Evolutionary conservation across 805 yeast species (phyloP).

Genomic region (Zygotorulaspora chibaensis): DNA sequence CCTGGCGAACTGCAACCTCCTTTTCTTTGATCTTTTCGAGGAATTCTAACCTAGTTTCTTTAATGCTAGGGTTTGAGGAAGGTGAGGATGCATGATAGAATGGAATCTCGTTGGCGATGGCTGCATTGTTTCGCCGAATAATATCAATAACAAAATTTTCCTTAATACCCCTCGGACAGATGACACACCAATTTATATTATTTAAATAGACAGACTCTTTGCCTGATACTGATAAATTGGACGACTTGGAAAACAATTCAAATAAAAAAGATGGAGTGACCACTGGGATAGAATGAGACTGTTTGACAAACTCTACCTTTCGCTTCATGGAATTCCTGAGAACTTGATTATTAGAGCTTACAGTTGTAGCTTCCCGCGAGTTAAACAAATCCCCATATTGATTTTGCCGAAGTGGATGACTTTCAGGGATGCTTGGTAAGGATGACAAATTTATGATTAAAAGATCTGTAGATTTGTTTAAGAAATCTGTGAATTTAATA

Average conservation of each 20-base stretch:
- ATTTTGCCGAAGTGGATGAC: conserved; percentile 30
- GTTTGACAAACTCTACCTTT: conserved; percentile 32
- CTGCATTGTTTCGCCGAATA: neutral
- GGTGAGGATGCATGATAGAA: conserved; percentile 1
- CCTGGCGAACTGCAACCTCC: neutral
- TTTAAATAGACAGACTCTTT: conserved; percentile 17
- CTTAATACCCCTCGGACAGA: conserved; percentile 30
- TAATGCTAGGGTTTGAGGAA: conserved; percentile 1
- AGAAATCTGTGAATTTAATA: conserved; percentile 22
- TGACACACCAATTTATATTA: conserved; percentile 33
- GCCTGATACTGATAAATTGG: neutral
- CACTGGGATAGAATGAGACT: conserved; percentile 29
- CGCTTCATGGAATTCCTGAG: conserved; percentile 33
- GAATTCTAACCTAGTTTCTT: conserved; percentile 2
- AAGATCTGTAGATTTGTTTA: conserved; percentile 31
- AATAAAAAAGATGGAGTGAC: conserved; percentile 33
- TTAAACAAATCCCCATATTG: conserved; percentile 28
- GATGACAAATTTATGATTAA: conserved; percentile 30
- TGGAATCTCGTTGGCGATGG: neutral
- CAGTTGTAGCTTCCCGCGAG: conserved; percentile 8
- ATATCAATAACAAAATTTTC: conserved; percentile 23
- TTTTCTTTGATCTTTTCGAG: conserved; percentile 2
- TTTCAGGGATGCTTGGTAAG: conserved; percentile 24
- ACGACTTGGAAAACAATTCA: conserved; percentile 21
- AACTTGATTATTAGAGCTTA: conserved; percentile 21